These are phyloP conservation scores for Pontederia paniculata DNA, from an alignment of 176 grass and related monocot species.

Conservation along the genomic window DNA sequence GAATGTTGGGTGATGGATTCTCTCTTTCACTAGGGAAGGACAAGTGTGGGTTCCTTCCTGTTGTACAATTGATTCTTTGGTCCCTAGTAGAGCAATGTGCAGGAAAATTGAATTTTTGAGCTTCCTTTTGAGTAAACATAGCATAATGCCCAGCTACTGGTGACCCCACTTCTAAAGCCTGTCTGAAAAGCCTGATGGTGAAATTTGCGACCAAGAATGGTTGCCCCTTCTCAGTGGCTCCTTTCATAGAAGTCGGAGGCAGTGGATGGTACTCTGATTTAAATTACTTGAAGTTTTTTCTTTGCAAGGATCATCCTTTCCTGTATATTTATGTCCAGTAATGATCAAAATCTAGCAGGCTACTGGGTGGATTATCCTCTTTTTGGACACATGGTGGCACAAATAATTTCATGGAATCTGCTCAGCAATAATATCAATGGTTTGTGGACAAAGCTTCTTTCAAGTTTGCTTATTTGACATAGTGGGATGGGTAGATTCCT, in stretches of 20 bases:
- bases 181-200: not conserved
- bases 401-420: not conserved
- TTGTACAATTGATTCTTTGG: slow-evolving; percentile 2
- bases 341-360: too few species aligned
- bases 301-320: too few species aligned
- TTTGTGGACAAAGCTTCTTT: not conserved
- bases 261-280: too few species aligned
- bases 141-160: not conserved
- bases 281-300: too few species aligned
- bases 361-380: too few species aligned
- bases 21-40: not conserved
- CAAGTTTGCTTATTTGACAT: not conserved
- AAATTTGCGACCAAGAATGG: not conserved
- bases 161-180: not conserved
- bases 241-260: not conserved
- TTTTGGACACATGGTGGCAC: too few species aligned
- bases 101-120: not conserved
- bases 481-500: not conserved
- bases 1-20: not conserved
- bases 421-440: not conserved
- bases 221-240: not conserved
- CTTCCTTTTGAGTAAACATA: not conserved
- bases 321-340: too few species aligned
- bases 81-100: not conserved
- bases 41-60: too few species aligned